These are phyloP conservation scores for Mrakia blollopis DNA, from an alignment of 768 basidiomycete genomes.

Conservation along the genomic window DNA sequence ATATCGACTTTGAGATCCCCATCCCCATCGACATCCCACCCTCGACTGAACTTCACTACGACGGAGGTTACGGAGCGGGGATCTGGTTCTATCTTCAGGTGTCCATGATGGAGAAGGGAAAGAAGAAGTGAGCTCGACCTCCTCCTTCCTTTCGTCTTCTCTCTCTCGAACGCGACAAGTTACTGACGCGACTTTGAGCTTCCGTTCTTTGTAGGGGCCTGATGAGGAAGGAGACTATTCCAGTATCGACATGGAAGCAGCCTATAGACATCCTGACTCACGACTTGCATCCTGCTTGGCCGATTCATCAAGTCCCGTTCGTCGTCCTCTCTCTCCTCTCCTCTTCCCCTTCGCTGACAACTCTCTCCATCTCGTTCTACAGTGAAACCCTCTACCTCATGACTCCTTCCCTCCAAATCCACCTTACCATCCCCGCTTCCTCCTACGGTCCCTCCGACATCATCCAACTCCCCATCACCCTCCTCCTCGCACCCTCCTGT, in stretches of 20 bases:
- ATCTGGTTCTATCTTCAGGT: constrained; percentile 23
- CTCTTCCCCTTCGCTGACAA: neutral
- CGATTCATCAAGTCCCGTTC: neutral
- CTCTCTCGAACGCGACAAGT: neutral
- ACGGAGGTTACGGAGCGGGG: neutral
- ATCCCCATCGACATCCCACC: constrained; percentile 5
- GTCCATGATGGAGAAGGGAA: constrained; percentile 18
- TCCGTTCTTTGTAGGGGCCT: constrained; percentile 1
- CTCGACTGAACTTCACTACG: constrained; percentile 16
- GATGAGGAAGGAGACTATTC: constrained; percentile 20
- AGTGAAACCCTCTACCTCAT: constrained; percentile 2
- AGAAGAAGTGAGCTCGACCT: constrained; percentile 25
- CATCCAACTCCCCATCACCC: constrained; percentile 11
- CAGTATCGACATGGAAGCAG: constrained; percentile 14
- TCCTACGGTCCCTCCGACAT: neutral
- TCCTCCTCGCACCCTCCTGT: neutral
- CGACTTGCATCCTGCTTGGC: constrained; percentile 25
- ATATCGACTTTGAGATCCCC: constrained; percentile 20
- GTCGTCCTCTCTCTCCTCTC: neutral
- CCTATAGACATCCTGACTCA: constrained; percentile 14
- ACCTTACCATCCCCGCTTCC: neutral
- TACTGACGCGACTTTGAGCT: neutral
- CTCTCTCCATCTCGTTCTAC: neutral
- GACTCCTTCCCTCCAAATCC: constrained; percentile 4
- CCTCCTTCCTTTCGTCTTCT: neutral